phyloP scores from a whole-genome alignment of 352 stramenopile species.

The Pythium plurisporium region DNA sequence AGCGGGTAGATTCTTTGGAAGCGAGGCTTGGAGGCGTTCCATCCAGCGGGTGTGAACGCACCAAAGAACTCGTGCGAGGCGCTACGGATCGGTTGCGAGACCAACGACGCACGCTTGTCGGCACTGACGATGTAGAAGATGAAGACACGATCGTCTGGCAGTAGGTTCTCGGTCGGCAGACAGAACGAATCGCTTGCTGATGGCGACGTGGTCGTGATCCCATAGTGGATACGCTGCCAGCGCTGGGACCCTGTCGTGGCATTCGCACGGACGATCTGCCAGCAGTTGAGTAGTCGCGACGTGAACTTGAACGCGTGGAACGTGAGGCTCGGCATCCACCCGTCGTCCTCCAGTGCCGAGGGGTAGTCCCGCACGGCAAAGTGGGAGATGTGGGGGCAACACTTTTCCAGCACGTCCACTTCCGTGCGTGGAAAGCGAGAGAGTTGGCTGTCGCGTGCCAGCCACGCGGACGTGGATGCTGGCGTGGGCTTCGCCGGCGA shows the following conservation, averaged over 20 bases:
- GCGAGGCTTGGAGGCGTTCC: not conserved
- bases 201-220: not conserved
- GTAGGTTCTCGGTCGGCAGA: not conserved
- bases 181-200: constrained; percentile 4
- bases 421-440: not conserved
- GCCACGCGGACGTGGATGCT: no score
- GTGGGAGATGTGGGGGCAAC: constrained; percentile 13
- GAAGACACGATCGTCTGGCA: not conserved
- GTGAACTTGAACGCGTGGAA: constrained; percentile 8
- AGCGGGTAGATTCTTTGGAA: constrained; percentile 2
- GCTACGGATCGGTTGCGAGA: constrained; percentile 10
- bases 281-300: not conserved
- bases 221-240: not conserved
- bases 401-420: constrained; percentile 21
- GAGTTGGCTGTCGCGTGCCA: no score
- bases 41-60: constrained; percentile 2
- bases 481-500: no score
- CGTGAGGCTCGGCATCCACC: constrained; percentile 11
- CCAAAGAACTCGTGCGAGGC: not conserved
- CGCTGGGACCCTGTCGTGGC: constrained; percentile 1
- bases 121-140: constrained; percentile 9
- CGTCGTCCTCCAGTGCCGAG: not conserved
- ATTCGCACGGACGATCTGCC: not conserved
- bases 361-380: constrained; percentile 14
- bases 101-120: constrained; percentile 7